A percentile compares a stretch with the other conserved stretches of the same genome.
These are phyloP conservation scores for Lolium multiflorum DNA, from an alignment of 176 grass and related monocot species.

Conservation along the genomic window DNA sequence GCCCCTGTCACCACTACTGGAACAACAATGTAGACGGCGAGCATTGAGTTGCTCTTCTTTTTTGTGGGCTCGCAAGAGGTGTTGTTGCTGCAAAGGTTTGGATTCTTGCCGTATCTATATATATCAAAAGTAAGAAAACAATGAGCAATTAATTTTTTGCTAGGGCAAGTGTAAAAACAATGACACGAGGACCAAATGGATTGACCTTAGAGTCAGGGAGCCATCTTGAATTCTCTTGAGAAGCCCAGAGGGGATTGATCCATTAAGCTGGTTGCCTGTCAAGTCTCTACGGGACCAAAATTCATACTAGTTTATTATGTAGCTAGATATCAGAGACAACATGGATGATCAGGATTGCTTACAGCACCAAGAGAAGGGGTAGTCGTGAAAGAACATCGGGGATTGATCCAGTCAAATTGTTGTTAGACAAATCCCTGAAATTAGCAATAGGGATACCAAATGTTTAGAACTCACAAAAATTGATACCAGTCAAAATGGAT, in stretches of 20 bases:
- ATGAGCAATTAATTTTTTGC: not conserved
- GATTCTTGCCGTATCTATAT: constrained; percentile 48
- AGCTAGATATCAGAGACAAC: not conserved
- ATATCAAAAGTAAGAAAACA: not conserved
- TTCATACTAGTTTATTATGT: not conserved
- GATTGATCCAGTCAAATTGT: constrained; percentile 64
- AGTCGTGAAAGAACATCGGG: constrained; percentile 54
- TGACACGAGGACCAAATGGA: not conserved
- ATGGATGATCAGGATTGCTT: constrained; percentile 29
- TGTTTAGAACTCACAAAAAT: not conserved
- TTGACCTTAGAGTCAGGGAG: constrained; percentile 47
- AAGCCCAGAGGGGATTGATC: constrained; percentile 54
- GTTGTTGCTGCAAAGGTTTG: constrained; percentile 43
- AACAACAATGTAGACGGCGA: constrained; percentile 47
- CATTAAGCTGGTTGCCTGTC: constrained; percentile 50
- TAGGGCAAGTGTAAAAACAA: not conserved
- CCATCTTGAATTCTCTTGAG: constrained; percentile 51
- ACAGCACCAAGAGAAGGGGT: constrained; percentile 52
- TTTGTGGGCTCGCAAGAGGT: constrained; percentile 27
- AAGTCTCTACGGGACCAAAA: constrained; percentile 53
- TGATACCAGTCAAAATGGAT: not conserved
- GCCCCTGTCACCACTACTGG: constrained; percentile 42
- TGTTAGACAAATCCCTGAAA: constrained; percentile 75
- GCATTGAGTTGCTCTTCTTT: constrained; percentile 42
- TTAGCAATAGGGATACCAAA: too few relatives aligned